Percentiles rank a stretch among this genome's conserved stretches.
Conservation (phyloP, 2,329 filamentous ascomycete genomes). For the Trichoderma sp. region DNA sequence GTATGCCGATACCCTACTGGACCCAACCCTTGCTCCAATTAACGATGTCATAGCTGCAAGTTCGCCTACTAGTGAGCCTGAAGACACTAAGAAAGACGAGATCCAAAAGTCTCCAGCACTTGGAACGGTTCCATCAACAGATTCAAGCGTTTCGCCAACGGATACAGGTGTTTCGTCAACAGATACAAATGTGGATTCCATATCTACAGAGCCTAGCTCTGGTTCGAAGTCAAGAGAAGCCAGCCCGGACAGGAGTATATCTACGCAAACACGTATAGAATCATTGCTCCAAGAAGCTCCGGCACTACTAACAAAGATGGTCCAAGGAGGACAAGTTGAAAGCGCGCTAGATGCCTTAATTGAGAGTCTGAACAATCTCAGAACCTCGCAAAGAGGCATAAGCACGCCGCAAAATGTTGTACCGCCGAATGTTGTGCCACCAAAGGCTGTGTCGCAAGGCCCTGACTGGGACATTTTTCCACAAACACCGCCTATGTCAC, state of each 20-base stretch:
- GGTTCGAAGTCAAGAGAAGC: not conserved
- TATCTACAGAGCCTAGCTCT: too few relatives aligned
- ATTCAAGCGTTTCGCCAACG: not conserved
- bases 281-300: not conserved
- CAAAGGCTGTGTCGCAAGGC: not conserved
- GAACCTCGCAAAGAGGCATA: not conserved
- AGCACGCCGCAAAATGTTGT: not conserved
- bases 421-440: not conserved
- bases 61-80: not conserved
- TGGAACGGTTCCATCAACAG: not conserved
- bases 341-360: not conserved
- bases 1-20: not conserved
- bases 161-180: not conserved
- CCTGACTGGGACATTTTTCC: not conserved
- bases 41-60: not conserved
- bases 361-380: not conserved
- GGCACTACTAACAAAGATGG: not conserved
- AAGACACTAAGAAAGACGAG: not conserved
- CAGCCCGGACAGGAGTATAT: not conserved
- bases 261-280: not conserved
- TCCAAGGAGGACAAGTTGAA: not conserved
- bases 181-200: not conserved
- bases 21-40: not conserved
- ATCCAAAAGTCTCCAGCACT: not conserved
- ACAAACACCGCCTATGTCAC: not conserved